phyloP scores from a whole-genome alignment of 1,139 yeast genomes.

The Candida buenavistaensis region DNA sequence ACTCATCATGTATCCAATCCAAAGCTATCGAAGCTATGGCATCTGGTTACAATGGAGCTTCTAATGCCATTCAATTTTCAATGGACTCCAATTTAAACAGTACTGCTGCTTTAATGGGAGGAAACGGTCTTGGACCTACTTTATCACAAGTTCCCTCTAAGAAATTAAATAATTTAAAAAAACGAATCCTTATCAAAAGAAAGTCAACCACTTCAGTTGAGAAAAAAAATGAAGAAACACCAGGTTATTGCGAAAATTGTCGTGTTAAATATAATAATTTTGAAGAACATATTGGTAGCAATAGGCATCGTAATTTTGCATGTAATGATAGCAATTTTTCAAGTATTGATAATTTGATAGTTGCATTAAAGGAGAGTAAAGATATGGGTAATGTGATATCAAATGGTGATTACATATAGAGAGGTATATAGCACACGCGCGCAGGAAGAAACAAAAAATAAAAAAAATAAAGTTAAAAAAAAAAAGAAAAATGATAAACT shows the following conservation, averaged over 20 bases:
- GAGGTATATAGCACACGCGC: no score
- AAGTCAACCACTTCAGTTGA: conserved; percentile 23
- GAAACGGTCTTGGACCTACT: conserved; percentile 72
- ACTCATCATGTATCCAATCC: conserved; percentile 33
- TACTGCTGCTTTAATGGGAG: conserved; percentile 31
- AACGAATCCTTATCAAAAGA: conserved; percentile 47
- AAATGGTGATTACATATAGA: conserved; percentile 38
- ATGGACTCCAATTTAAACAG: conserved; percentile 47
- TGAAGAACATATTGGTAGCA: conserved; percentile 70
- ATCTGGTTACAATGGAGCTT: conserved; percentile 74
- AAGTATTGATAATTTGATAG: conserved; percentile 72
- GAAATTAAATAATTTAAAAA: conserved; percentile 59
- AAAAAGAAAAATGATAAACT: not conserved
- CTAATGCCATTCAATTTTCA: conserved; percentile 41
- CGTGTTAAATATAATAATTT: conserved; percentile 80
- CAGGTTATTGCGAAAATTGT: conserved; percentile 94
- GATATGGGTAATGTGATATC: conserved; percentile 43
- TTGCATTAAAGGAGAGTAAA: conserved; percentile 44
- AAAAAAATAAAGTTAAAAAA: no score
- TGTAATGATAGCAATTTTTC: conserved; percentile 66
- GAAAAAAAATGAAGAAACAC: conserved; percentile 53
- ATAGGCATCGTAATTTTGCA: conserved; percentile 82
- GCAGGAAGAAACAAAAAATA: no score
- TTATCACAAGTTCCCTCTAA: conserved; percentile 69
- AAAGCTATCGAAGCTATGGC: conserved; percentile 60